Base-by-base conservation (phyloP, 768 basidiomycete species). In the Imleria badia region DNA sequence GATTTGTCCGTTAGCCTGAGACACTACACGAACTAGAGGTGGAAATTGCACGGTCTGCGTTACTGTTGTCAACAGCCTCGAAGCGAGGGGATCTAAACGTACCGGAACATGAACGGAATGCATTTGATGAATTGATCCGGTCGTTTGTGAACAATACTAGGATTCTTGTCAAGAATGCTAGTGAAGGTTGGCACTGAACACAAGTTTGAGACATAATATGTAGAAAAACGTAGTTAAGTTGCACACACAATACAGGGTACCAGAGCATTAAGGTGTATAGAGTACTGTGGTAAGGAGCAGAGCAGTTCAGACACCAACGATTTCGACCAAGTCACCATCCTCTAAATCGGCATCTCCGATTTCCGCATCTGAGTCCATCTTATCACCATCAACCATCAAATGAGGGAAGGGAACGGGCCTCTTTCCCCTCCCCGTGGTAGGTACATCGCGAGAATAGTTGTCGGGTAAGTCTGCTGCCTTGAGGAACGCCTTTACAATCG, bases 131-230 rank as follows among this genome's bases (percentile, higher is more conserved):
- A 66, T 82, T 97, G 54, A 85, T 99, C 41, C 85, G 91, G 44
- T 91, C 90, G 14, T 91, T 97, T 60, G 85, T 99, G 46, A 97
- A 98, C 65, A 95, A 97, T 60, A 85, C 91, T 5, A 80, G 97
- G 57, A 94, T 97, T 72, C 71, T 98, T 44, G 86, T 87, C 48
- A 82, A 91, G 62, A 97, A 96, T 71, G 81, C 83, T 6, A 75
- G 59, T 12, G 82, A 78, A n/a, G 74, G 74, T 26, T 83, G 78
- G 80, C 72, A 66, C 17, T 65, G 42, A 61, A 22, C 40, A 34
- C 23, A 17, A 17, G 4, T 31, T 13, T 49, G 31, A 3, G n/a
- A 29, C 19, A 33, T 46, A 40, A 29, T 34, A 13, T 22, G 45
- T 44, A 29, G 45, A 35, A 50, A 47, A 23, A 6, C 1, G 33